Conservation (phyloP, 2,329 filamentous ascomycete species). For the Cladophialophora exuberans region DNA sequence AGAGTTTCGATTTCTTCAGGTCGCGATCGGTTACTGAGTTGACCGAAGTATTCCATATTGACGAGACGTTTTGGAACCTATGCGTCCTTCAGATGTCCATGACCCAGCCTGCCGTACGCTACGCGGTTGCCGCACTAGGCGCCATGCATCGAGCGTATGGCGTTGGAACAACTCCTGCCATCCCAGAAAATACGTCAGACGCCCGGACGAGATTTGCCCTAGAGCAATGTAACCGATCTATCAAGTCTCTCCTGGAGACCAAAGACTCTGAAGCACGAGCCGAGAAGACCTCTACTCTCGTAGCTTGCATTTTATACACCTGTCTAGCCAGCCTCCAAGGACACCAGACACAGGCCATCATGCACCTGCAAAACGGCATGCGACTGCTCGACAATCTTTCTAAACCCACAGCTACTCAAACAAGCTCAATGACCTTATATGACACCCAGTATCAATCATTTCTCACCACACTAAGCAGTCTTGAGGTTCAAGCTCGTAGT, state of each 20-base stretch:
- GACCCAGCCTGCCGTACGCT: constrained; percentile 13
- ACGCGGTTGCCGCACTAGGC: constrained; percentile 13
- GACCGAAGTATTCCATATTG: constrained; percentile 10
- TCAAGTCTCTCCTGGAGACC: constrained; percentile 5
- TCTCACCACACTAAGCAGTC: constrained; percentile 4
- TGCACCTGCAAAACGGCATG: constrained; percentile 14
- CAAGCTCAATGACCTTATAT: not conserved
- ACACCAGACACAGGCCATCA: constrained; percentile 13
- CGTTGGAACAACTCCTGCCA: constrained; percentile 1
- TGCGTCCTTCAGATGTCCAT: constrained; percentile 13
- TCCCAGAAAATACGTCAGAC: constrained; percentile 12
- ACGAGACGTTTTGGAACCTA: constrained; percentile 16
- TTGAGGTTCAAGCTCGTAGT: constrained; percentile 12
- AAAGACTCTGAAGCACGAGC: not conserved
- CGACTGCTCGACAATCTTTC: constrained; percentile 5
- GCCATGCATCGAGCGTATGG: constrained; percentile 12
- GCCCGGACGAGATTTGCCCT: constrained; percentile 11
- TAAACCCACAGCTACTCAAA: not conserved
- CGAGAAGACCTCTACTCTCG: constrained; percentile 5
- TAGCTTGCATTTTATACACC: constrained; percentile 15
- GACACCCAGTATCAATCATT: constrained; percentile 11
- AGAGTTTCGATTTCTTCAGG: constrained; percentile 12
- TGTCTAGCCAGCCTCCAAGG: constrained; percentile 14
- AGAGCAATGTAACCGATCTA: constrained; percentile 16
- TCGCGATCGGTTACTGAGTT: constrained; percentile 10